These are phyloP conservation scores for Fonsecaea erecta DNA, from an alignment of 2,329 filamentous ascomycete species.

Conservation along the genomic window DNA sequence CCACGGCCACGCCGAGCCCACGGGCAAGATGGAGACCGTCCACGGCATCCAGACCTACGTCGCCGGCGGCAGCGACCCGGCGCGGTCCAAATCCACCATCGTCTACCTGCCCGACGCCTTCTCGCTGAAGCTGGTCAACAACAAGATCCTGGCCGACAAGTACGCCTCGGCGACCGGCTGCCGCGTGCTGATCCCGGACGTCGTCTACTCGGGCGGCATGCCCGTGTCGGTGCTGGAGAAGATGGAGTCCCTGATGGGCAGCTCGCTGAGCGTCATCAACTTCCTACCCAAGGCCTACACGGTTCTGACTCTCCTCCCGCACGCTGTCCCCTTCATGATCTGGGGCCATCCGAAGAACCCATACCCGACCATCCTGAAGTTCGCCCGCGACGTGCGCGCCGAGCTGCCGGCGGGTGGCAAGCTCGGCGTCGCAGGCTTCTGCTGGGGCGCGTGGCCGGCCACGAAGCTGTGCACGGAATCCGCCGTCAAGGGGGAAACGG, in stretches of 20 bases:
- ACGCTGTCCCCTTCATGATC: constrained; percentile 34
- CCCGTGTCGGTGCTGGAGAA: constrained; percentile 23
- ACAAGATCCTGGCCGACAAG: constrained; percentile 57
- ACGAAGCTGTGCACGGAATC: constrained; percentile 52
- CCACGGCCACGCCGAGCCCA: constrained; percentile 50
- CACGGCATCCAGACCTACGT: constrained; percentile 59
- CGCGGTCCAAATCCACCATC: constrained; percentile 45
- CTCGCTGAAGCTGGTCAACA: constrained; percentile 61
- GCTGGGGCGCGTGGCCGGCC: constrained; percentile 63
- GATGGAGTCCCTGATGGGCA: constrained; percentile 28
- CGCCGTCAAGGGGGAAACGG: constrained; percentile 35
- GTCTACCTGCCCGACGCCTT: constrained; percentile 62
- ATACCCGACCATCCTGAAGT: constrained; percentile 43
- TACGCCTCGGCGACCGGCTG: constrained; percentile 50
- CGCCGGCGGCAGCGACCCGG: constrained; percentile 43
- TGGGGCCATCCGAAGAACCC: constrained; percentile 36
- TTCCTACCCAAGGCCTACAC: constrained; percentile 19
- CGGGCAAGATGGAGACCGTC: constrained; percentile 51
- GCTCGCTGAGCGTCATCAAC: constrained; percentile 6
- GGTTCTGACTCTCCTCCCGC: constrained; percentile 13
- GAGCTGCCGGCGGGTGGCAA: constrained; percentile 40
- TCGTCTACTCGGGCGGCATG: constrained; percentile 37
- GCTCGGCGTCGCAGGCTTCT: constrained; percentile 62
- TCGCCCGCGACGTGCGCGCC: constrained; percentile 43
- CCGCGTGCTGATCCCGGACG: constrained; percentile 39